Percentiles rank a stretch among this genome's conserved stretches.
These are phyloP conservation scores for Diplodia mutila DNA, from an alignment of 2,329 filamentous ascomycete genomes.

Conservation along the genomic window DNA sequence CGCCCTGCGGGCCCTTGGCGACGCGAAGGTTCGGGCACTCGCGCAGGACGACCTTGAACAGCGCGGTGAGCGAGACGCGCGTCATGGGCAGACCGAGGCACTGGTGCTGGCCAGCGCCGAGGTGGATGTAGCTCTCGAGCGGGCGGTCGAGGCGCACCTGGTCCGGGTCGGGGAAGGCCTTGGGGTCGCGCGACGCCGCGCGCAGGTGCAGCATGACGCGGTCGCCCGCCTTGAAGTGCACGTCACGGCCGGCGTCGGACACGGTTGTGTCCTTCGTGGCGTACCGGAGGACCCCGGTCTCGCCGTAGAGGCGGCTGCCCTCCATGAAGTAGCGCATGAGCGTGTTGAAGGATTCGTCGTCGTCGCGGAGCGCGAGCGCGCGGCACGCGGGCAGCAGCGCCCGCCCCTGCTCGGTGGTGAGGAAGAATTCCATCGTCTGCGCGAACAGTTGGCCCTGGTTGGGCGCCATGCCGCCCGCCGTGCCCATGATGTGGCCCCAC, in stretches of 20 bases:
- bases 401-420: slow-evolving; percentile 50
- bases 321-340: slow-evolving; percentile 57
- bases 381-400: slow-evolving; percentile 55
- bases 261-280: slow-evolving; percentile 40
- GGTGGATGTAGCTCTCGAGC: slow-evolving; percentile 49
- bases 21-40: slow-evolving; percentile 43
- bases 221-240: slow-evolving; percentile 43
- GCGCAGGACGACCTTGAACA: slow-evolving; percentile 50
- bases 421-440: slow-evolving; percentile 61
- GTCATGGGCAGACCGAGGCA: slow-evolving; percentile 51
- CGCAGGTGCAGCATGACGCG: slow-evolving; percentile 50
- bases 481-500: slow-evolving; percentile 62
- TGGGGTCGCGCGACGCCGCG: slow-evolving; percentile 46
- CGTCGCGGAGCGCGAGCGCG: slow-evolving; percentile 50
- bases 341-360: slow-evolving; percentile 50
- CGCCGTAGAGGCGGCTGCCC: slow-evolving; percentile 48
- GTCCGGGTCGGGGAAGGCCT: slow-evolving; percentile 48
- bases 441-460: slow-evolving; percentile 63
- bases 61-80: slow-evolving; percentile 48
- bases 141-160: slow-evolving; percentile 43
- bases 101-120: slow-evolving; percentile 49
- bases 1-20: slow-evolving; percentile 44
- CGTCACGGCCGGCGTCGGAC: slow-evolving; percentile 36
- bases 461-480: slow-evolving; percentile 50
- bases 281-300: slow-evolving; percentile 48